A percentile compares a stretch with the other conserved stretches of the same genome.
phyloP scores from a whole-genome alignment of 139 green algal genomes.

The Volvox reticuliferus region DNA sequence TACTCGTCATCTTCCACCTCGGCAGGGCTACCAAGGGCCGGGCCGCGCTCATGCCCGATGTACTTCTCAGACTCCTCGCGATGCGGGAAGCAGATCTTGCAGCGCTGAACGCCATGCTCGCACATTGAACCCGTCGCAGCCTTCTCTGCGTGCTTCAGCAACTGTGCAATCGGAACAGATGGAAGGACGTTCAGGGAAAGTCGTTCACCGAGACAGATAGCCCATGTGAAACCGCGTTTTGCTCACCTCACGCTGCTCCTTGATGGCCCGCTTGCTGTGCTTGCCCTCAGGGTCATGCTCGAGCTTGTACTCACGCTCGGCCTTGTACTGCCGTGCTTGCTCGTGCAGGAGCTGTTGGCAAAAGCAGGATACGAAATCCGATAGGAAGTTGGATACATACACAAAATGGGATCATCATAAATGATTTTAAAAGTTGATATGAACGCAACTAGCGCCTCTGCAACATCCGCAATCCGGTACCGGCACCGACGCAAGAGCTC shows the following conservation, averaged over 20 bases:
- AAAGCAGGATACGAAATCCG: no score
- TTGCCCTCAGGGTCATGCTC: constrained; percentile 23
- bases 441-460: no score
- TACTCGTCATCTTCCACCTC: not conserved
- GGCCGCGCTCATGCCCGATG: not conserved
- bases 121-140: not conserved
- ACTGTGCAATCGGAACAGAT: not conserved
- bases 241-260: constrained; percentile 39
- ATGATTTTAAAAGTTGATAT: no score
- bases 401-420: no score
- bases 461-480: no score
- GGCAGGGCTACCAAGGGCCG: not conserved
- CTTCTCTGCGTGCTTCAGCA: constrained; percentile 43
- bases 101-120: constrained; percentile 40
- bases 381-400: no score
- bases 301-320: constrained; percentile 18
- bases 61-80: not conserved
- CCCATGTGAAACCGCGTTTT: no score
- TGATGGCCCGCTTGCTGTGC: constrained; percentile 46
- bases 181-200: not conserved
- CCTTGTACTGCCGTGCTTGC: constrained; percentile 1
- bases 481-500: no score
- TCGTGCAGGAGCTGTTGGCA: constrained; percentile 3
- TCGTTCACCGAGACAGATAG: no score
- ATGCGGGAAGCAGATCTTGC: constrained; percentile 42